Evolutionary conservation across 2,329 filamentous ascomycete species (phyloP).

Genomic region (Leptographium lundbergii): DNA sequence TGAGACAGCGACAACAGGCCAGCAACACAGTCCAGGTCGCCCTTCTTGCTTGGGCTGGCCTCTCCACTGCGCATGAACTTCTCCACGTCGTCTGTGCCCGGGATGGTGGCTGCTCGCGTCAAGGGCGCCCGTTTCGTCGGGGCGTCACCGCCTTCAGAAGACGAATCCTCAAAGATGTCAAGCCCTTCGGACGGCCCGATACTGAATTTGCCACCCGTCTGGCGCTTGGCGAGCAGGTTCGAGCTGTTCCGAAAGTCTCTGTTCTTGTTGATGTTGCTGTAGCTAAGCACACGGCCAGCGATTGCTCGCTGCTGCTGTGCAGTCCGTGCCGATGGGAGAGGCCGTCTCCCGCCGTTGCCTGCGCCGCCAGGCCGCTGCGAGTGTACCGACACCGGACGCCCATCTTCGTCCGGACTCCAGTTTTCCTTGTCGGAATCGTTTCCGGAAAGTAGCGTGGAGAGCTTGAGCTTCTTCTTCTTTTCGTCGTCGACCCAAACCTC

Average conservation of each 20-base stretch:
- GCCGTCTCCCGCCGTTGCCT: constrained; percentile 19
- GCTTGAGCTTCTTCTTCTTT: constrained; percentile 28
- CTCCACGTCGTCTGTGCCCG: constrained; percentile 49
- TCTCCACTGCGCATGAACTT: constrained; percentile 58
- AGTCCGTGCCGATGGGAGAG: constrained; percentile 24
- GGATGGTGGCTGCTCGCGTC: constrained; percentile 7
- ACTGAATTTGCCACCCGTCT: constrained; percentile 9
- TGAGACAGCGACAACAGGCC: constrained; percentile 81
- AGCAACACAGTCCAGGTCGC: constrained; percentile 79
- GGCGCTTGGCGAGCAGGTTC: constrained; percentile 25
- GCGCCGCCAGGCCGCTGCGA: constrained; percentile 13
- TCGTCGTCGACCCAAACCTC: constrained; percentile 17
- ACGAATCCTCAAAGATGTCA: constrained; percentile 41
- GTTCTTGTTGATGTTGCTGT: constrained; percentile 25
- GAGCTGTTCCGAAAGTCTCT: constrained; percentile 19
- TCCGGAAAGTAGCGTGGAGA: constrained; percentile 30
- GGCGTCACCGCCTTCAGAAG: constrained; percentile 9
- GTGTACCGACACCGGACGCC: constrained; percentile 19
- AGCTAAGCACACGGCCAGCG: constrained; percentile 20
- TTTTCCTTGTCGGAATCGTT: constrained; percentile 94
- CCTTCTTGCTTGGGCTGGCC: constrained; percentile 57
- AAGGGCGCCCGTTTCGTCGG: constrained; percentile 2
- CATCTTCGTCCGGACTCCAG: constrained; percentile 49
- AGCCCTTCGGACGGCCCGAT: constrained; percentile 18
- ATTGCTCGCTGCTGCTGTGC: constrained; percentile 15